Percentiles rank a stretch among this genome's conserved stretches.
Conservation (phyloP, 1,139 yeast species). For the Nadsonia starkeyi-henricii region DNA sequence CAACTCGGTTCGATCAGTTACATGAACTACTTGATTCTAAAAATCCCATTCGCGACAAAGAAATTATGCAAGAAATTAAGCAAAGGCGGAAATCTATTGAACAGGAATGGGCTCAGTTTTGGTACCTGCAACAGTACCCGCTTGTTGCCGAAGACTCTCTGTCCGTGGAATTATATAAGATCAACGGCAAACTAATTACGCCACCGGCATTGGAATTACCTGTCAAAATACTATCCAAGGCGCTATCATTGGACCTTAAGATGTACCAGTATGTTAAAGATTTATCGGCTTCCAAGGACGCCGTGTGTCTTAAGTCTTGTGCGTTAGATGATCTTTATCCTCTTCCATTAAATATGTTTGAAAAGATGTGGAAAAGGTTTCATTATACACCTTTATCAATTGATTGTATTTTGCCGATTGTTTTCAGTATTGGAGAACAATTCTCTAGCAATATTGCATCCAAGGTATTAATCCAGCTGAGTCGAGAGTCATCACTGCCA, state of each 20-base stretch:
- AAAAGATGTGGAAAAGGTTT: background rate
- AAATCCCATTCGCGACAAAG: background rate
- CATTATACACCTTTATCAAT: background rate
- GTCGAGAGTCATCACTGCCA: background rate
- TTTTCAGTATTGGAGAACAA: background rate
- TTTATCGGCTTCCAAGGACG: background rate
- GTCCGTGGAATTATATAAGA: background rate
- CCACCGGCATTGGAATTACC: background rate
- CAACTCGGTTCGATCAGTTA: background rate
- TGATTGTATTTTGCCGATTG: background rate
- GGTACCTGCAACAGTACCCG: background rate
- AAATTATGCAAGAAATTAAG: background rate
- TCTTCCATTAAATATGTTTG: background rate
- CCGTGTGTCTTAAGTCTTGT: background rate
- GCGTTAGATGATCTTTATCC: background rate
- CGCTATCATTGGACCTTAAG: background rate
- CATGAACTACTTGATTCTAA: background rate
- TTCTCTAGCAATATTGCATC: background rate
- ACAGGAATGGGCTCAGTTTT: background rate
- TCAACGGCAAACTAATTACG: background rate
- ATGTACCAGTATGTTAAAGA: background rate
- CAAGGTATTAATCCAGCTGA: background rate
- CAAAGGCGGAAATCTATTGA: background rate
- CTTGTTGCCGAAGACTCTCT: background rate
- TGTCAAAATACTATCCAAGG: background rate